Evolutionary conservation across 2,329 filamentous ascomycete genomes (phyloP).

Genomic region (Aspergillus pseudotamarii): DNA sequence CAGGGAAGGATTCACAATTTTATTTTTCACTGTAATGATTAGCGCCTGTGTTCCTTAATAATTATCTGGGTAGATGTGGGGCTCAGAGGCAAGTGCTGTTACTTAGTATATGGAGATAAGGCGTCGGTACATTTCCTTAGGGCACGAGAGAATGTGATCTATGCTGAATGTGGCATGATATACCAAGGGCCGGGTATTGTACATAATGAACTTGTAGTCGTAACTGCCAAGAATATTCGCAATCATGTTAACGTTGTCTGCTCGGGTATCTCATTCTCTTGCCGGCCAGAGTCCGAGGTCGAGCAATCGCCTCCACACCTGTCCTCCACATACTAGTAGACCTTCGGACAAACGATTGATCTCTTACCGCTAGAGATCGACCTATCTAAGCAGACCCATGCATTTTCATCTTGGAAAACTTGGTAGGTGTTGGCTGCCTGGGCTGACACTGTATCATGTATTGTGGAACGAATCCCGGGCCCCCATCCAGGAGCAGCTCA

Average conservation of each 20-base stretch:
- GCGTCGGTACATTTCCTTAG: background rate
- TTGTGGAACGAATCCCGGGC: background rate
- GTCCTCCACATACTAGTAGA: background rate
- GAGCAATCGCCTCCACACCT: background rate
- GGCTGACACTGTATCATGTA: background rate
- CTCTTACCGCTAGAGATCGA: background rate
- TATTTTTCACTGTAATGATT: constrained; percentile 9
- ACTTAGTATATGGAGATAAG: background rate
- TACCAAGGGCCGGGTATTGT: background rate
- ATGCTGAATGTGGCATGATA: background rate
- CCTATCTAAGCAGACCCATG: background rate
- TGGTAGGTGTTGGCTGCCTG: background rate
- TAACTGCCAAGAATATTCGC: background rate
- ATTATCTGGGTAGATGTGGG: constrained; percentile 16
- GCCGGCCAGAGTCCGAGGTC: constrained; percentile 3
- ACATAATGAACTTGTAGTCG: background rate
- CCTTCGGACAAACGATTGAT: background rate
- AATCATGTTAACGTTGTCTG: background rate
- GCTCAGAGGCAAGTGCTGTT: constrained; percentile 4
- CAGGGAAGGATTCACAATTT: constrained; percentile 10
- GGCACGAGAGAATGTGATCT: background rate
- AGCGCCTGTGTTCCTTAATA: constrained; percentile 11
- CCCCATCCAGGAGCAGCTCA: background rate
- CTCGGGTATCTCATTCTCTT: background rate
- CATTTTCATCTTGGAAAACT: background rate